These are phyloP conservation scores for Termitomyces sp. DNA, from an alignment of 768 basidiomycete species.

Conservation along the genomic window DNA sequence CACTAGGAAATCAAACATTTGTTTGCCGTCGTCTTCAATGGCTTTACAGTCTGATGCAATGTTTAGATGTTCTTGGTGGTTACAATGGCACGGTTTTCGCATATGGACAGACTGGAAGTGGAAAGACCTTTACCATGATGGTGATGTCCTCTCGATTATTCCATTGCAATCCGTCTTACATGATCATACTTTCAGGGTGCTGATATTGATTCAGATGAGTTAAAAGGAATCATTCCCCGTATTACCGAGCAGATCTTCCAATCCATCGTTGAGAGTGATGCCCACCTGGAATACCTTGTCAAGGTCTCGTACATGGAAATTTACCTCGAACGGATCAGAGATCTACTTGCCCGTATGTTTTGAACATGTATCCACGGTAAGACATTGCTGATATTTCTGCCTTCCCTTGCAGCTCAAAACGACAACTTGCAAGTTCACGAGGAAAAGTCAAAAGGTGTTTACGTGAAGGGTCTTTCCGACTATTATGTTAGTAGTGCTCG, in stretches of 20 bases:
- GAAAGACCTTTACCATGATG: constrained; percentile 99
- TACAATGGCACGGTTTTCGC: constrained; percentile 97
- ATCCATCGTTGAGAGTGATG: constrained; percentile 92
- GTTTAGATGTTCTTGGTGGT: constrained; percentile 90
- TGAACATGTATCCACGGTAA: not conserved
- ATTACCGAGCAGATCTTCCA: constrained; percentile 99
- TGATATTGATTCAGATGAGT: constrained; percentile 89
- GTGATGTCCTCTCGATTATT: constrained; percentile 29
- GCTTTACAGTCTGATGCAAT: constrained; percentile 1
- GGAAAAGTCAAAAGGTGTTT: constrained; percentile 95
- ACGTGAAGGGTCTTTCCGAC: constrained; percentile 95
- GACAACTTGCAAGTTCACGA: constrained; percentile 99
- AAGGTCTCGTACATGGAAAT: constrained; percentile 99
- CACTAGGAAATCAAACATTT: constrained; percentile 1
- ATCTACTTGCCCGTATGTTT: constrained; percentile 87
- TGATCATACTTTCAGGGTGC: constrained; percentile 61
- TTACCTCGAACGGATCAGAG: constrained; percentile 92
- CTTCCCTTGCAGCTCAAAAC: constrained; percentile 66
- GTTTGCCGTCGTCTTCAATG: not conserved
- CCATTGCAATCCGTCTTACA: constrained; percentile 2
- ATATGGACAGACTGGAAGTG: constrained; percentile 83
- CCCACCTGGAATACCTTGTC: constrained; percentile 95
- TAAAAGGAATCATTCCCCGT: constrained; percentile 95
- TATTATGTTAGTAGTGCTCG: constrained; percentile 95
- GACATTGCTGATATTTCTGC: not conserved